These are phyloP conservation scores for Metschnikowia lunata DNA, from an alignment of 805 yeast genomes.

Conservation along the genomic window DNA sequence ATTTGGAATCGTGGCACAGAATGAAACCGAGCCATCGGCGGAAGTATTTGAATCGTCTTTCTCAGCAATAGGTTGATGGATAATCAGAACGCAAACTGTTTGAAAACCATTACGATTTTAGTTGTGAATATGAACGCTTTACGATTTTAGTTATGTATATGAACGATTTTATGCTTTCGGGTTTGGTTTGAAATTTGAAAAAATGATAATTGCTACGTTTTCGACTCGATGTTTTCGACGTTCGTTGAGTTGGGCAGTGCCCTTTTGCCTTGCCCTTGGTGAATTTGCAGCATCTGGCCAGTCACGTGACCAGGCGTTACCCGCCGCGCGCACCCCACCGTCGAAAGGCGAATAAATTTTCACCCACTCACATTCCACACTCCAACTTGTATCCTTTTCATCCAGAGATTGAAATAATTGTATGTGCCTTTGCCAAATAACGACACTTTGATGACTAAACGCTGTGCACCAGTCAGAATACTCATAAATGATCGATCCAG, in stretches of 20 bases:
- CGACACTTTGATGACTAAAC: slow-evolving; percentile 39
- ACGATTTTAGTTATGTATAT: too few species aligned
- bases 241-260: too few species aligned
- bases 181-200: too few species aligned
- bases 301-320: slow-evolving; percentile 7
- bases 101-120: too few species aligned
- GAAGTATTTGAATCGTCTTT: not conserved
- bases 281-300: too few species aligned
- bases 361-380: not conserved
- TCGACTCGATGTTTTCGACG: too few species aligned
- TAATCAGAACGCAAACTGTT: too few species aligned
- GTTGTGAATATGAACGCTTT: too few species aligned
- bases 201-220: too few species aligned
- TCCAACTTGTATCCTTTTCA: not conserved
- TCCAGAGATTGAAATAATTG: not conserved
- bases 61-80: too few species aligned
- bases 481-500: slow-evolving; percentile 41
- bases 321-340: slow-evolving; percentile 1
- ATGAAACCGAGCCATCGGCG: not conserved
- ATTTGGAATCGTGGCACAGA: slow-evolving; percentile 6
- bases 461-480: slow-evolving; percentile 55
- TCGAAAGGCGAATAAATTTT: not conserved
- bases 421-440: slow-evolving; percentile 12
- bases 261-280: too few species aligned
- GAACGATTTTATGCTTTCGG: too few species aligned